A percentile compares a stretch with the other conserved stretches of the same genome.
These are phyloP conservation scores for Butyriboletus loyo DNA, from an alignment of 768 basidiomycete genomes.

Conservation along the genomic window DNA sequence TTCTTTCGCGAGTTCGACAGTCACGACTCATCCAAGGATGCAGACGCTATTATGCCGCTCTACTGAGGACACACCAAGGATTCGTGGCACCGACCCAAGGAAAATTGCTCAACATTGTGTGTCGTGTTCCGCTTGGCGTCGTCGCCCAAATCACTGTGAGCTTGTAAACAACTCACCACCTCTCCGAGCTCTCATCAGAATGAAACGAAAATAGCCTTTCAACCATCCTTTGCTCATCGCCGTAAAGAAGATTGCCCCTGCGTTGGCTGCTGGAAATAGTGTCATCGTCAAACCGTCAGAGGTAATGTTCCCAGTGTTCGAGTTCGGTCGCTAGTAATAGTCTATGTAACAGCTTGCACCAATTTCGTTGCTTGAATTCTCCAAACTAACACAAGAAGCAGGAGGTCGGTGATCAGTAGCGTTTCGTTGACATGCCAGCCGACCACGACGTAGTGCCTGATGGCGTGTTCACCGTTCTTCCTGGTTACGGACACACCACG, in stretches of 20 bases:
- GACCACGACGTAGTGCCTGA: constrained; percentile 55
- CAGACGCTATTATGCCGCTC: constrained; percentile 76
- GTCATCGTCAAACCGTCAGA: constrained; percentile 84
- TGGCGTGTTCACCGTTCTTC: constrained; percentile 70
- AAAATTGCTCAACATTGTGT: constrained; percentile 73
- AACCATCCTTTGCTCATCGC: constrained; percentile 90
- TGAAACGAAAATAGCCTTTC: constrained; percentile 55
- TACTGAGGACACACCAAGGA: constrained; percentile 65
- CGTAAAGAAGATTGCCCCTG: constrained; percentile 84
- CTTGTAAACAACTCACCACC: background rate
- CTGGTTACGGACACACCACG: constrained; percentile 64
- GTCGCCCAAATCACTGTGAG: constrained; percentile 83
- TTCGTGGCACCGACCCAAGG: constrained; percentile 80
- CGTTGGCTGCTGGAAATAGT: constrained; percentile 80
- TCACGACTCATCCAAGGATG: constrained; percentile 1
- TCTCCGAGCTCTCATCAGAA: background rate
- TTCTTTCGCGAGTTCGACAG: background rate
- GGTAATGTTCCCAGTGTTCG: constrained; percentile 31
- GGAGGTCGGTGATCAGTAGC: constrained; percentile 48
- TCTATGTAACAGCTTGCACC: constrained; percentile 58
- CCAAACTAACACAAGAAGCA: constrained; percentile 56
- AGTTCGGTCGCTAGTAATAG: background rate
- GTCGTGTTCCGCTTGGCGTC: constrained; percentile 80
- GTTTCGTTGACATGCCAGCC: background rate
- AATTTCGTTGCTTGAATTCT: constrained; percentile 75